These are phyloP conservation scores for Quercus dentata DNA, from an alignment of 306 rosid species.

Conservation along the genomic window DNA sequence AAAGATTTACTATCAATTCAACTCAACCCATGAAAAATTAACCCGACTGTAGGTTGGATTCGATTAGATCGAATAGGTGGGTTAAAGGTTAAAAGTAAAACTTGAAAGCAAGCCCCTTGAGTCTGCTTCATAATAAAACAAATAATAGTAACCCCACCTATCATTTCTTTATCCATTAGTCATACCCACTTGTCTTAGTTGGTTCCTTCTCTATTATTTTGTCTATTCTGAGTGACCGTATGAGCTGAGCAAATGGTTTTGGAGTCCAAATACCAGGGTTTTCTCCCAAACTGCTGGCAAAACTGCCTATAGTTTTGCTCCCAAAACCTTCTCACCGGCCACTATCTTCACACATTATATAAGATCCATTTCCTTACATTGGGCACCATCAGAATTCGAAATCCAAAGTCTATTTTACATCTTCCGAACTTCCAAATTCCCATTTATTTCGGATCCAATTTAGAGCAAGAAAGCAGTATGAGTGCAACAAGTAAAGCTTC, in stretches of 20 bases:
- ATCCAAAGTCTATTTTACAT: background rate
- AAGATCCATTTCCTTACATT: background rate
- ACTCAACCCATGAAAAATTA: too few species aligned
- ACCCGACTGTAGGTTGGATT: too few species aligned
- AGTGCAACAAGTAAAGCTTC: constrained; percentile 20
- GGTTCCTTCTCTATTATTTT: too few species aligned
- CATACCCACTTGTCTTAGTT: too few species aligned
- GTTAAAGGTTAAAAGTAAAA: too few species aligned
- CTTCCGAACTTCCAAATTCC: background rate
- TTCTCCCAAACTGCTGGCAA: constrained; percentile 13
- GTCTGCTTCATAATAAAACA: too few species aligned
- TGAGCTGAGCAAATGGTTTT: background rate
- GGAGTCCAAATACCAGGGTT: background rate
- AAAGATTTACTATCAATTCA: too few species aligned
- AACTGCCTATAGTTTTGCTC: background rate
- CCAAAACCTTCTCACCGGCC: background rate
- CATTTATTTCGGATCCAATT: background rate
- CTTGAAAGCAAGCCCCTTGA: too few species aligned
- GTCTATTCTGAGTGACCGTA: too few species aligned
- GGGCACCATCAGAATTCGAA: background rate
- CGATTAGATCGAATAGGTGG: too few species aligned
- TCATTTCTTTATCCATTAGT: too few species aligned
- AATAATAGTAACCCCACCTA: too few species aligned
- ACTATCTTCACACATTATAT: background rate
- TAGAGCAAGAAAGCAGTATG: background rate